Evolutionary conservation across 148 eudicot genomes (phyloP).

Genomic region (Amaranthus hypochondriacus): DNA sequence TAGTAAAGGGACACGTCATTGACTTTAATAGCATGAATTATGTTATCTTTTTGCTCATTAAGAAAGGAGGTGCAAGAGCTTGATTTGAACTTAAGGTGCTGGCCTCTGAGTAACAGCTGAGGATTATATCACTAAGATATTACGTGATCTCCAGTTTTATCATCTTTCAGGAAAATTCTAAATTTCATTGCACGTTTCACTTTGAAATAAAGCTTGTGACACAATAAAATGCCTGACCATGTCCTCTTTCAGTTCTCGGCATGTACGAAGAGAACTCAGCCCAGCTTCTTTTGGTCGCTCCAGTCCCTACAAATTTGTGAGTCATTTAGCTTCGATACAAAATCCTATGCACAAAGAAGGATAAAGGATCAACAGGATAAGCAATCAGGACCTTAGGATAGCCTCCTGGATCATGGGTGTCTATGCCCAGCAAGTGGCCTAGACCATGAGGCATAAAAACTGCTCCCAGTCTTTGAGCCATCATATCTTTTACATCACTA

Average conservation of each 20-base stretch:
- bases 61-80: not conserved
- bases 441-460: conserved; percentile 98
- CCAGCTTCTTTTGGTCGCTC: conserved; percentile 82
- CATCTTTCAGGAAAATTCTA: not conserved
- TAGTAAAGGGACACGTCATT: not conserved
- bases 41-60: not conserved
- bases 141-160: not conserved
- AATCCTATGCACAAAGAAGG: conserved; percentile 1
- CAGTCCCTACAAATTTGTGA: conserved; percentile 50
- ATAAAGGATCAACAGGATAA: conserved; percentile 2
- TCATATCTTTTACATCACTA: conserved; percentile 84
- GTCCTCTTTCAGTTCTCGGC: conserved; percentile 74
- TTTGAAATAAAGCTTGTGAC: not conserved
- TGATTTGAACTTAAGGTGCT: not conserved
- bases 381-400: conserved; percentile 55
- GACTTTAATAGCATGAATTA: not conserved
- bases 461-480: conserved; percentile 76
- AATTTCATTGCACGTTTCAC: not conserved
- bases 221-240: conserved; percentile 45
- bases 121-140: not conserved
- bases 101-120: not conserved
- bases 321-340: not conserved
- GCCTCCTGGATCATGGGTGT: conserved; percentile 99
- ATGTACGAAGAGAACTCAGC: conserved; percentile 74
- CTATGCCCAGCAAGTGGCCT: conserved; percentile 94